Evolutionary conservation across 2,329 filamentous ascomycete genomes (phyloP), one percentile per base, ranked within the genome.

Genomic region (Curvularia hawaiiensis): DNA sequence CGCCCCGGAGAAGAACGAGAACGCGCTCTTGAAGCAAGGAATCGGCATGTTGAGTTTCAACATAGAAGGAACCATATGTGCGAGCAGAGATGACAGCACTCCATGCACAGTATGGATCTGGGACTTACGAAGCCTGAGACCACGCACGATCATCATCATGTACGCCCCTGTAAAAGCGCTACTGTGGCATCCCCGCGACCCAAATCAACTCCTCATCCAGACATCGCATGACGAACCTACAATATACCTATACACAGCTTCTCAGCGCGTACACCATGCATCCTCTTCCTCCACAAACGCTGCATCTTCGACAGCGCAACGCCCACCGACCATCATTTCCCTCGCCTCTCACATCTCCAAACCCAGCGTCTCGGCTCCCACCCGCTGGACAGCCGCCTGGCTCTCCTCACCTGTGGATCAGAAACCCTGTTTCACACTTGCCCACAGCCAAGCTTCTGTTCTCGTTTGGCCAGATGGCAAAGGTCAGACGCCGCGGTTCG

Each of bases 101-200:
- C 76, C 77, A 10, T 80, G 75, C 31, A 80, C 79, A 22, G 75
- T 81, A 16, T 82, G 79, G 80, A 71, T 82, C 52, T 82, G 79
- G 80, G 77, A 80, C 56, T 70, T 79, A 3, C 55, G 65, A 18
- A 74, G 67, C n/a, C 63, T 79, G 5, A 56, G 67, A 8, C 75
- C 77, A 4, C 70, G 71, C 20, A 71, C 74, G 4, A 77, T 82
- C 12, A 52, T 82, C 1, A 74, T 82, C 3, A 79, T 82, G 58
- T 77, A 82, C 59, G 67, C 74, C 10, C 75, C 79, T 12, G 67
- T 82, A 24, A 79, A 78, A 41, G 67, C 67, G 12, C 65, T 82
- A 8, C 60, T 65, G 14, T 83, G 80, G 80, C 79, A 82, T 57
- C 77, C 79, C 2, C 61, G 65, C 10, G 62, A 71, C 22, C 58